Evolutionary conservation across 495 filamentous ascomycete species (phyloP), one percentile per base, ranked within the genome.

Genomic region (Penicillium chermesinum): DNA sequence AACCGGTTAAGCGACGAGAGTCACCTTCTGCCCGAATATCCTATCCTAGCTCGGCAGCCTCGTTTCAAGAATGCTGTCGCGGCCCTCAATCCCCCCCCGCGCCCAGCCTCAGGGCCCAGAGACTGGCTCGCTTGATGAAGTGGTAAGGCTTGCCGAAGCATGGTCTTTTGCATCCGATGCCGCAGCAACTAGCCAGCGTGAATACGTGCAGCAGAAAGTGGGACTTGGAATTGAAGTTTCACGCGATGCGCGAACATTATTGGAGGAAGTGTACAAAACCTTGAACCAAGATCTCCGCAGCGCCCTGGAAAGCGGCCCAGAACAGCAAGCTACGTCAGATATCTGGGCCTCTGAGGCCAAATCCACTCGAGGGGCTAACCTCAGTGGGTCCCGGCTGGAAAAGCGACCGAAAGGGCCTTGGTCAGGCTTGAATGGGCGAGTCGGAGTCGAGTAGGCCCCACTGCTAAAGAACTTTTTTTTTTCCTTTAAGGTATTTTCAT

Each of bases 1-100:
- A 75, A 79, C 40, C 83, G 80, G 25, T 64, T 88, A 1, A 71
- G 73, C 10, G 80, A 87, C 27, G 85, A 89, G 51, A 86, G 82
- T 54, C 83, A 87, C 45, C 71, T 89, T 3, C 74, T 88, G 1
- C 81, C 79, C 0, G 71, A 76, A 33, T 80, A 85, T 45, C 81
- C 84, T 1, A 59, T 80, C 37, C 69, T 75, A 1, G 64, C 69
- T 14, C 64, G 59, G 12, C 73, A 74, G 44, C 55, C 66, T 8
- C 68, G 66, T n/a, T 71, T 73, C 59, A 71, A 71, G 48, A 63
- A 70, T 32, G 62, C 64, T n/a, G 57, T 66, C 2, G 61, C 64
- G 9, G 59, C 62, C 5, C 54, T 72, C 2, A 59, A 48, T 17
- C 53, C 60, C 6, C 17, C 53, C 60, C 6, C 60, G 70, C 18